Base-by-base conservation (phyloP, 768 basidiomycete species). In the Cyclocybe aegerita region DNA sequence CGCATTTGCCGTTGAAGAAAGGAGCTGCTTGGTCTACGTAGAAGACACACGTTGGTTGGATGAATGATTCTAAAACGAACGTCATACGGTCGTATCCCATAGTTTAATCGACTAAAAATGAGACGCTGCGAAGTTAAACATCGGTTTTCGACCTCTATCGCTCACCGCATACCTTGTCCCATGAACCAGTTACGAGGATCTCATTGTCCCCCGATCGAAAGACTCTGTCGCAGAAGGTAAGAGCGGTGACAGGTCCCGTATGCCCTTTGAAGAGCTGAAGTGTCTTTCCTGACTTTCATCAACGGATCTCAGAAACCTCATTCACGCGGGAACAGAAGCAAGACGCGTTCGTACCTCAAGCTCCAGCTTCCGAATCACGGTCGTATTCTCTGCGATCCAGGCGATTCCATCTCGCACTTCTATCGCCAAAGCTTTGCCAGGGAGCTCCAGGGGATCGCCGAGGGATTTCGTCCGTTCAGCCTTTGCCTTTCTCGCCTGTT, bases 381-480 rank as follows among this genome's bases (percentile, higher is more conserved):
- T 81, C 0, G 90, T 87, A 60, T 88, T 95, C 65, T 94, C 95
- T 16, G 90, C 94, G 39, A 92, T 85, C 90, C 91, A 98, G 0
- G 83, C 92, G 15, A 80, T 67, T 35, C 81, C 76, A 4, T 77
- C 86, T 33, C 76, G 70, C 39, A 97, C 68, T 17, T 82, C 70
- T 5, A 97, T 73, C 16, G 78, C 82, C 34, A 98, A 69, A 3
- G 93, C 83, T 60, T 87, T 93, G 29, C 87, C 88, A 6, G 75
- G 60, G 33, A 97, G 77, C 46, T 83, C 74, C 50, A 98, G 86
- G 2, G 96, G 94, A 16, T 81, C 74, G 2, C 96, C 96, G 15
- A 90, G 68, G 2, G 78, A 68, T 59, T 88, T 90, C 34, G 78
- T 85, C 43, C 78, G 76, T 55, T 85, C 78, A 11, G 90, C 73